Evolutionary conservation across 257 asterid genomes (phyloP).

Genomic region (Nicotiana attenuata): DNA sequence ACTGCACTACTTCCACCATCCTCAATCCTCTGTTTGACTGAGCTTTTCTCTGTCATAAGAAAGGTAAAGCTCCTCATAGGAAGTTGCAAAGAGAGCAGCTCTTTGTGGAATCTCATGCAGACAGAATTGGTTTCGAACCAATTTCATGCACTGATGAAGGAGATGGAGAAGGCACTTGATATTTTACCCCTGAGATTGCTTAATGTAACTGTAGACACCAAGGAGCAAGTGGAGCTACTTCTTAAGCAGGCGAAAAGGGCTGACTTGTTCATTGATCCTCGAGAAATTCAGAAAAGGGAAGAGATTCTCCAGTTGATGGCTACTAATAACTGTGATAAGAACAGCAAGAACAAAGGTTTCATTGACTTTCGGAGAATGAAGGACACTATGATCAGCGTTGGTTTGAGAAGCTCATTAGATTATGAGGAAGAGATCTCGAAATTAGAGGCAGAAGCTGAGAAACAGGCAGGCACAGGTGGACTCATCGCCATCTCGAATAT

Average conservation of each 20-base stretch:
- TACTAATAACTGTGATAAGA: constrained; percentile 25
- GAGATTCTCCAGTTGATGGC: constrained; percentile 48
- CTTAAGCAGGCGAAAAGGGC: constrained; percentile 68
- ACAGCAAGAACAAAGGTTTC: constrained; percentile 33
- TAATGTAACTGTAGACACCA: constrained; percentile 49
- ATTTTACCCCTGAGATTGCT: constrained; percentile 77
- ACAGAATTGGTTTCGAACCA: constrained; percentile 54
- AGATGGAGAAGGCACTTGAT: constrained; percentile 72
- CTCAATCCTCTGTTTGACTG: constrained; percentile 62
- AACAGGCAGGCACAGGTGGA: constrained; percentile 91
- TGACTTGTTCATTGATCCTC: constrained; percentile 35
- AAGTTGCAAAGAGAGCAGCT: constrained; percentile 51
- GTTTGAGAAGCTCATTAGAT: constrained; percentile 37
- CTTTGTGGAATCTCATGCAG: constrained; percentile 70
- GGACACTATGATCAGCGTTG: constrained; percentile 41
- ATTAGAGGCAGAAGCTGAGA: constrained; percentile 60
- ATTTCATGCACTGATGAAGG: constrained; percentile 40
- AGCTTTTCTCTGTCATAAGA: constrained; percentile 49
- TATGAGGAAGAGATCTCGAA: constrained; percentile 63
- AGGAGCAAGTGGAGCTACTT: constrained; percentile 78
- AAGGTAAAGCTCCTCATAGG: constrained; percentile 45
- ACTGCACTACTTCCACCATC: constrained; percentile 53
- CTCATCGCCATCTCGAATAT: constrained; percentile 59
- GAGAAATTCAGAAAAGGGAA: constrained; percentile 47
- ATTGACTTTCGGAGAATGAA: constrained; percentile 31